phyloP scores from a whole-genome alignment of 2,329 filamentous ascomycete species.

The Phoma herbarum region DNA sequence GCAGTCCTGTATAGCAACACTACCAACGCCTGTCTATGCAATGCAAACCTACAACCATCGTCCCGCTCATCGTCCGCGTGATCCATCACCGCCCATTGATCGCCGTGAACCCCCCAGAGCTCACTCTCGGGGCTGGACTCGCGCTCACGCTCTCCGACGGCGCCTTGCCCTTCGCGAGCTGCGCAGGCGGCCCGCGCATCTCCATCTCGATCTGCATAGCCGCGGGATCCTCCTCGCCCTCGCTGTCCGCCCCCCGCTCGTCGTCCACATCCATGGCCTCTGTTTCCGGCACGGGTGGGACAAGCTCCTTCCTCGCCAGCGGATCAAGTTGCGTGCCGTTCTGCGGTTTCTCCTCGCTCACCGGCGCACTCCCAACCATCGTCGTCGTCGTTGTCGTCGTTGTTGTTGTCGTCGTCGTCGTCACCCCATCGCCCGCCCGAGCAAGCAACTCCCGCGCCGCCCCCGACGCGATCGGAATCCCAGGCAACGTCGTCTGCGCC shows the following conservation, averaged over 20 bases:
- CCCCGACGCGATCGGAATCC: background rate
- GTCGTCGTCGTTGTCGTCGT: background rate
- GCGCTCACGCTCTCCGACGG: background rate
- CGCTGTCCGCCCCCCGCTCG: slow-evolving; percentile 32
- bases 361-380: background rate
- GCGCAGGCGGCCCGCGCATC: slow-evolving; percentile 44
- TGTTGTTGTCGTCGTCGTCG: background rate
- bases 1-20: no score
- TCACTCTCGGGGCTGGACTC: slow-evolving; percentile 4
- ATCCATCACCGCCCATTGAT: slow-evolving; percentile 38
- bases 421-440: slow-evolving; percentile 1
- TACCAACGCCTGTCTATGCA: background rate
- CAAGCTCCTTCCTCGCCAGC: slow-evolving; percentile 22
- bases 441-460: background rate
- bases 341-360: background rate
- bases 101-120: slow-evolving; percentile 43
- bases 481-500: slow-evolving; percentile 4
- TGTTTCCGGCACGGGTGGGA: slow-evolving; percentile 15
- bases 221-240: slow-evolving; percentile 42
- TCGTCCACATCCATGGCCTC: slow-evolving; percentile 19
- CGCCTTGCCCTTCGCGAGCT: slow-evolving; percentile 18
- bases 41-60: background rate
- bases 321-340: slow-evolving; percentile 23
- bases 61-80: background rate
- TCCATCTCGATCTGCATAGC: slow-evolving; percentile 53